phyloP scores from a whole-genome alignment of 768 basidiomycete genomes.

The Cystobasidium ongulense region DNA sequence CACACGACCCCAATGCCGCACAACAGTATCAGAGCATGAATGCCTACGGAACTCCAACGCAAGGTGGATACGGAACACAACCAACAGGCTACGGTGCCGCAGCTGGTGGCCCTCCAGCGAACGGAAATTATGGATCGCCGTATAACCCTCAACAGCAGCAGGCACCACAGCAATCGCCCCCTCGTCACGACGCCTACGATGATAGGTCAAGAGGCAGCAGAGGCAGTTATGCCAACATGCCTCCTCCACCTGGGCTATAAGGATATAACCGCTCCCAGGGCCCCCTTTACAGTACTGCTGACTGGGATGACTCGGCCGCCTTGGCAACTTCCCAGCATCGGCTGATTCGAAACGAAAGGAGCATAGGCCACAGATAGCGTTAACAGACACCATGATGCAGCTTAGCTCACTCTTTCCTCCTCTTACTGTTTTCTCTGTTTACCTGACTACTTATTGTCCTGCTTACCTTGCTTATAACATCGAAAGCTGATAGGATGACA shows the following conservation, averaged over 20 bases:
- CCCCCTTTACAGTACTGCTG: too few species aligned
- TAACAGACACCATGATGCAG: too few species aligned
- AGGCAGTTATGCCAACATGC: conserved; percentile 27
- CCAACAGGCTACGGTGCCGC: background rate
- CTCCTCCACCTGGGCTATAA: conserved; percentile 22
- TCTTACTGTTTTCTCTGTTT: background rate
- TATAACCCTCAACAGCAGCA: conserved; percentile 13
- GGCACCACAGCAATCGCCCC: background rate
- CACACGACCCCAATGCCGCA: conserved; percentile 7
- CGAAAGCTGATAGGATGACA: background rate
- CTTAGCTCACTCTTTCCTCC: background rate
- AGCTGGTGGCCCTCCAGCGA: background rate
- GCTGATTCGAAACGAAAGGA: too few species aligned
- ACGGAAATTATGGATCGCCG: conserved; percentile 12
- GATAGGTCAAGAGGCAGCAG: background rate
- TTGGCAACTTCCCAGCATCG: too few species aligned
- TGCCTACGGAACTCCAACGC: conserved; percentile 29
- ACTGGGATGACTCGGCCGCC: too few species aligned
- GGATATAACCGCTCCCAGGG: too few species aligned
- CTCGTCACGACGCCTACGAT: background rate
- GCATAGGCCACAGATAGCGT: too few species aligned
- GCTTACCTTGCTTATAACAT: background rate
- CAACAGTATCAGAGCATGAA: conserved; percentile 16
- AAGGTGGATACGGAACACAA: background rate
- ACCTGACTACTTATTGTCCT: background rate